Base-by-base conservation (phyloP, 1,139 yeast species). In the Zhuliangozyma parablackwelliae region DNA sequence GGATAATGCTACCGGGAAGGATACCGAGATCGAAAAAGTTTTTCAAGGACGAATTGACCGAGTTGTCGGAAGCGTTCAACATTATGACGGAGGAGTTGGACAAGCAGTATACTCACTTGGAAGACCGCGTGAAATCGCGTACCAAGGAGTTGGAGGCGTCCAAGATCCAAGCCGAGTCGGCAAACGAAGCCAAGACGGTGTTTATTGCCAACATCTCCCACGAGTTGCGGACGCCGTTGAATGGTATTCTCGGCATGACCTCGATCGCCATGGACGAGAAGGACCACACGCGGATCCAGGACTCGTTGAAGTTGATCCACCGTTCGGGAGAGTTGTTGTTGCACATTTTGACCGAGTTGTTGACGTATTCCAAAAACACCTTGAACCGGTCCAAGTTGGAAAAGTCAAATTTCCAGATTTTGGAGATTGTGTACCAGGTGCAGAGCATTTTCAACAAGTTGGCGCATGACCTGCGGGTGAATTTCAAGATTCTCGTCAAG, bases 161-260 rank as follows among this genome's bases (percentile, higher is more conserved):
- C 9, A 88, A 86, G 50, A 73, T 85, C 27, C 88, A 85, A 55
- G 97, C 97, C 0, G 97, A 90, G 60, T 77, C 83, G 28, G 97
- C 98, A 2, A 90, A 88, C 59, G 96, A 88, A 51, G 96, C 97
- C 7, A 90, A 90, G 53, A 86, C 96, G 0, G 87, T 88, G 11
- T 92, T 92, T 58, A 89, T 92, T 57, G 97, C 97, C 13, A 92
- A 90, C 56, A 89, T 92, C 28, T 89, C 97, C 0, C 97, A 92
- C 56, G 98, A 92, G 61, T 72, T 92, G 53, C 73, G 97, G 47
- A 92, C 98, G 0, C 98, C 98, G 1, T 67, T 92, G 49, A 92
- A 92, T 59, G 98, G 97, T 56, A 92, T 92, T 31, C 65, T 92
- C 40, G 98, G 98, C 39, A 87, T 92, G 95, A 86, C 97, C 0